phyloP scores from a whole-genome alignment of 2,329 filamentous ascomycete genomes.

The Xylariales sp. region DNA sequence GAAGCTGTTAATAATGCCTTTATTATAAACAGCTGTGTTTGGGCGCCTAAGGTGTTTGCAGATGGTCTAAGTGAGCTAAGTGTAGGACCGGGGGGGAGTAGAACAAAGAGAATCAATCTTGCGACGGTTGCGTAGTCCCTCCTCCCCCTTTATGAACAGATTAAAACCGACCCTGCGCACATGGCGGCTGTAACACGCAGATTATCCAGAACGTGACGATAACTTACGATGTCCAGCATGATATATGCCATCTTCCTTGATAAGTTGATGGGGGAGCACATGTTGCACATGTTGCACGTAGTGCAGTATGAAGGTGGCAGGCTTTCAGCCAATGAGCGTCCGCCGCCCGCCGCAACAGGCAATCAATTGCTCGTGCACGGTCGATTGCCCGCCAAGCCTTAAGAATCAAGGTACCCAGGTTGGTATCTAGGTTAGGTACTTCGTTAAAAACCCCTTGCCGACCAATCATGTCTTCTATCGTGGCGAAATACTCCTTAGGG shows the following conservation, averaged over 20 bases:
- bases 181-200: not conserved
- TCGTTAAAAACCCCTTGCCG: constrained; percentile 1
- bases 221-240: constrained; percentile 12
- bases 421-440: too few species aligned
- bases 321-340: constrained; percentile 25
- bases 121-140: constrained; percentile 4
- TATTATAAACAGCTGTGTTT: not conserved
- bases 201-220: not conserved
- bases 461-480: constrained; percentile 12
- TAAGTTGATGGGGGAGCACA: constrained; percentile 7
- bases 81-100: not conserved
- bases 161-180: not conserved
- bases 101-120: constrained; percentile 1
- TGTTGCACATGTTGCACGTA: constrained; percentile 17
- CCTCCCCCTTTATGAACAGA: not conserved
- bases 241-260: constrained; percentile 11
- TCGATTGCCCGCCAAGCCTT: constrained; percentile 6
- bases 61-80: constrained; percentile 3
- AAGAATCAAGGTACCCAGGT: not conserved
- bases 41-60: constrained; percentile 3
- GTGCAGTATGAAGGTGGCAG: constrained; percentile 24
- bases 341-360: constrained; percentile 30
- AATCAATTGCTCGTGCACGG: constrained; percentile 31
- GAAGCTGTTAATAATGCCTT: not conserved
- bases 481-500: not conserved